These are phyloP conservation scores for Fusarium staphyleae DNA, from an alignment of 2,329 filamentous ascomycete genomes.

Conservation along the genomic window DNA sequence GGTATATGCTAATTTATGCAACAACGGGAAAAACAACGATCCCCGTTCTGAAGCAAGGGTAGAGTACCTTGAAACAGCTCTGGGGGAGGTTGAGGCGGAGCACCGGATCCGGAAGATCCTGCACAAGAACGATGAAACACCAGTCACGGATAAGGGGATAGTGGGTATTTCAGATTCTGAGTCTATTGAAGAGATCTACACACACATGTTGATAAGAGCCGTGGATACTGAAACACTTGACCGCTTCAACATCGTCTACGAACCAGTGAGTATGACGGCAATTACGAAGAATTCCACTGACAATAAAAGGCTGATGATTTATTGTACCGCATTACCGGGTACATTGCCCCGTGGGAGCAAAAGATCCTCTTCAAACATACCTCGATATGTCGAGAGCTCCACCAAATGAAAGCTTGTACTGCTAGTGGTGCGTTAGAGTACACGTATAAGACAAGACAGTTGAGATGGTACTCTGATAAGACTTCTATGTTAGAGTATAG, in stretches of 20 bases:
- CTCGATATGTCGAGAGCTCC: not conserved
- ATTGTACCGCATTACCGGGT: too few relatives aligned
- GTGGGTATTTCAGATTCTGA: too few relatives aligned
- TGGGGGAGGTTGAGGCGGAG: not conserved
- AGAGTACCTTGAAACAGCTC: not conserved
- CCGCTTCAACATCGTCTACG: not conserved
- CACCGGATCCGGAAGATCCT: not conserved
- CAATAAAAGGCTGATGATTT: too few relatives aligned
- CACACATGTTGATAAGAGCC: not conserved
- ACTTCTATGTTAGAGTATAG: not conserved
- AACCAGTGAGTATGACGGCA: not conserved
- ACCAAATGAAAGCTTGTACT: too few relatives aligned
- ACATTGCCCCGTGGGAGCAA: too few relatives aligned
- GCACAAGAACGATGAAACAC: not conserved
- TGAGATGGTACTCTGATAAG: conserved; percentile 9
- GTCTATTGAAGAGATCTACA: not conserved
- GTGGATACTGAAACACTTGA: not conserved
- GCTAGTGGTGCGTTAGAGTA: conserved; percentile 12
- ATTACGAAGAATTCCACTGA: too few relatives aligned
- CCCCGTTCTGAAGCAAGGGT: not conserved
- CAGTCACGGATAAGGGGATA: too few relatives aligned
- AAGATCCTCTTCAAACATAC: not conserved
- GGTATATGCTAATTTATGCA: too few relatives aligned
- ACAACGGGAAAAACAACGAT: too few relatives aligned
- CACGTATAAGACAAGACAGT: not conserved